Evolutionary conservation across 495 filamentous ascomycete species (phyloP).

Genomic region (Penicillium paradoxum): DNA sequence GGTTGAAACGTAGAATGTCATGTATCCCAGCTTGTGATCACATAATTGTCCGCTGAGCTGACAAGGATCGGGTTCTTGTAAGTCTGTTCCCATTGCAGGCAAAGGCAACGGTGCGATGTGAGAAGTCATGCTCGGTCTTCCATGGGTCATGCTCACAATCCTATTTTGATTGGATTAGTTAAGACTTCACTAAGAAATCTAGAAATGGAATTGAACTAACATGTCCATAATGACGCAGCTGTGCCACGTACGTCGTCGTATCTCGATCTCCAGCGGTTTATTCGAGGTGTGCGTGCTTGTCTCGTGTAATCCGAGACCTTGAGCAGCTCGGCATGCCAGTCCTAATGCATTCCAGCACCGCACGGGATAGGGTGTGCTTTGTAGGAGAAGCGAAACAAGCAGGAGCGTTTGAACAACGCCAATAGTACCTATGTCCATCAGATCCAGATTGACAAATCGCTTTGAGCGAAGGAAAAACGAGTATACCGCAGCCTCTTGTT

Average conservation of each 20-base stretch:
- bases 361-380: constrained; percentile 42
- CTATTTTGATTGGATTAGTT: constrained; percentile 17
- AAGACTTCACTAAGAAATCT: not conserved
- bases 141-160: constrained; percentile 47
- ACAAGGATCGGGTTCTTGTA: constrained; percentile 17
- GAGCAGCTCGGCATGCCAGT: constrained; percentile 42
- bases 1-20: constrained; percentile 37
- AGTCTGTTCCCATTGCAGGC: constrained; percentile 20
- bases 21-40: constrained; percentile 21
- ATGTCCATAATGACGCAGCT: constrained; percentile 45
- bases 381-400: constrained; percentile 39
- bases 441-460: constrained; percentile 39
- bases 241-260: constrained; percentile 45
- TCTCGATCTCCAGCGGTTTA: constrained; percentile 34
- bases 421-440: constrained; percentile 39
- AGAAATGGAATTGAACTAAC: constrained; percentile 19
- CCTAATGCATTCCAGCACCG: constrained; percentile 47
- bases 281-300: constrained; percentile 19
- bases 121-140: constrained; percentile 42
- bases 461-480: constrained; percentile 45
- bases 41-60: constrained; percentile 18
- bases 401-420: constrained; percentile 45
- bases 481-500: constrained; percentile 33
- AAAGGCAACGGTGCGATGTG: constrained; percentile 31
- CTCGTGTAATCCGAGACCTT: constrained; percentile 45